These are phyloP conservation scores for Macaranga tanarius DNA, from an alignment of 441 rosid species.

Conservation along the genomic window DNA sequence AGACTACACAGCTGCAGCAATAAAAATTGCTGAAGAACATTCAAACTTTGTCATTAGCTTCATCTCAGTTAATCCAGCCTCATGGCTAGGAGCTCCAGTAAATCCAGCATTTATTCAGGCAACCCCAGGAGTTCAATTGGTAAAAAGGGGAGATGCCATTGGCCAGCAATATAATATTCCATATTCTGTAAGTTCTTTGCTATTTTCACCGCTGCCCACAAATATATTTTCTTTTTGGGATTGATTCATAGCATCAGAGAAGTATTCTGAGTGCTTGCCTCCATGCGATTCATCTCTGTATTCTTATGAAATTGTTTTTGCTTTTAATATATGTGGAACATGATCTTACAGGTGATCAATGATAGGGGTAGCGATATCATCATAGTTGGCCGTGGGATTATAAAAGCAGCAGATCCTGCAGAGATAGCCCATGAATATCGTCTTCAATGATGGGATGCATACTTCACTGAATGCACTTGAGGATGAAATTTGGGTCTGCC, in stretches of 20 bases:
- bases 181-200: constrained; percentile 57
- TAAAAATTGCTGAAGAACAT: constrained; percentile 87
- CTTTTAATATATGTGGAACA: background rate
- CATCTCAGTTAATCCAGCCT: constrained; percentile 91
- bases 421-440: constrained; percentile 79
- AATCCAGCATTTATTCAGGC: constrained; percentile 88
- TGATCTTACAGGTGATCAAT: constrained; percentile 58
- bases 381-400: constrained; percentile 95
- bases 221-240: background rate
- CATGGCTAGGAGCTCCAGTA: constrained; percentile 85
- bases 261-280: background rate
- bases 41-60: constrained; percentile 93
- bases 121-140: constrained; percentile 99
- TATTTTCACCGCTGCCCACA: background rate
- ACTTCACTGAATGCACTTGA: constrained; percentile 40
- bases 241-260: too few species aligned
- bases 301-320: background rate
- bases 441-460: constrained; percentile 92
- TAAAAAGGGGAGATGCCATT: constrained; percentile 79
- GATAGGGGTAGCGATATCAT: constrained; percentile 95
- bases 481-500: background rate
- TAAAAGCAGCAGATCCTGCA: constrained; percentile 75
- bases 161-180: constrained; percentile 97
- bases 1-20: constrained; percentile 89
- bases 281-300: background rate